Evolutionary conservation across 805 yeast species (phyloP).

Genomic region (Grigorovia yakushimaensis): DNA sequence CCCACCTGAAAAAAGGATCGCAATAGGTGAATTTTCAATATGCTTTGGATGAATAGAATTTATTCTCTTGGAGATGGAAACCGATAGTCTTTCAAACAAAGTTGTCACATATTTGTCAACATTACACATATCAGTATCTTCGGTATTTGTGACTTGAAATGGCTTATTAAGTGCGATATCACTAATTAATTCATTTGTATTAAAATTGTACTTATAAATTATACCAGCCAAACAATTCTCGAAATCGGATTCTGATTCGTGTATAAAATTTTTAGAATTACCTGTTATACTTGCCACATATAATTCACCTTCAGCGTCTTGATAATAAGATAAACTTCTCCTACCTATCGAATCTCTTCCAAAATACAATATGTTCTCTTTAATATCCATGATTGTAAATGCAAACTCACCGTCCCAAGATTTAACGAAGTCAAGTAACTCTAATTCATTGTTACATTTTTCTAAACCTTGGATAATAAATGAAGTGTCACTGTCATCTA

Average conservation of each 20-base stretch:
- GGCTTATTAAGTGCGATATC: conserved; percentile 7
- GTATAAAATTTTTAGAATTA: conserved; percentile 6
- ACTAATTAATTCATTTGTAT: conserved; percentile 11
- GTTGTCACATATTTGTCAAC: conserved; percentile 6
- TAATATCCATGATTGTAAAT: conserved; percentile 38
- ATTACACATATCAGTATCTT: conserved; percentile 14
- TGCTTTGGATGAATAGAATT: conserved; percentile 50
- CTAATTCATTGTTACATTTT: conserved; percentile 13
- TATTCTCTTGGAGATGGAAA: conserved; percentile 43
- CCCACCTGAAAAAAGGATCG: conserved; percentile 87
- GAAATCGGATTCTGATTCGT: conserved; percentile 19
- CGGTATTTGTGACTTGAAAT: conserved; percentile 14
- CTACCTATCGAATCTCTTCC: conserved; percentile 82
- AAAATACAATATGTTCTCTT: conserved; percentile 42
- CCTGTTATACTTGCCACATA: conserved; percentile 38
- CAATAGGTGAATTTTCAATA: conserved; percentile 33
- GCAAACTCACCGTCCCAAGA: conserved; percentile 79
- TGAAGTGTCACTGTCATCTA: conserved; percentile 53
- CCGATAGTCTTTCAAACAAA: conserved; percentile 26
- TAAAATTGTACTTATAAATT: conserved; percentile 36
- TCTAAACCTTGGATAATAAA: conserved; percentile 36
- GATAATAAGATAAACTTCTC: conserved; percentile 53
- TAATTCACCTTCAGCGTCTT: conserved; percentile 30
- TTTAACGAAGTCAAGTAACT: conserved; percentile 35
- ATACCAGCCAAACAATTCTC: conserved; percentile 47